Conservation (phyloP, 345 rosid species). For the Murraya koenigii region DNA sequence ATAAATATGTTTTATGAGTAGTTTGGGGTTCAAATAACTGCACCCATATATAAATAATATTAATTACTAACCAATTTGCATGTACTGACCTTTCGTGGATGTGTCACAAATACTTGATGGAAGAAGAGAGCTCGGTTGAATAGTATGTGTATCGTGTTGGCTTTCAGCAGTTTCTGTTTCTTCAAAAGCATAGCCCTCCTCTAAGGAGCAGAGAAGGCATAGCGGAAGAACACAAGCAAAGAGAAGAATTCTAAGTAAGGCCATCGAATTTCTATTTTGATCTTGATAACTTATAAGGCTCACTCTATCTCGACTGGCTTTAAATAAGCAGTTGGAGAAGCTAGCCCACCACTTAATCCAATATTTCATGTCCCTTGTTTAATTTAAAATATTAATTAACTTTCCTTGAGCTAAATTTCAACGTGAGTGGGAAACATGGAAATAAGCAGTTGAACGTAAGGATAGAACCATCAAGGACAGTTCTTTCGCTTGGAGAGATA, state of each 20-base stretch:
- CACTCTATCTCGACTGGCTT: neutral
- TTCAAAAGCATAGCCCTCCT: conserved; percentile 28
- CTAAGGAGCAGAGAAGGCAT: conserved; percentile 17
- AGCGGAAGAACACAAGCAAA: conserved; percentile 10
- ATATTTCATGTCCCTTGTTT: neutral
- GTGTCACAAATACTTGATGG: conserved; percentile 50
- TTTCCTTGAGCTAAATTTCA: neutral
- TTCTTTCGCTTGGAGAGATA: neutral
- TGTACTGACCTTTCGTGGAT: conserved; percentile 37
- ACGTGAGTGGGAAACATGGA: neutral
- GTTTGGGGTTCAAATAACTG: no score
- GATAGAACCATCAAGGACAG: neutral
- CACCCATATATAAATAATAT: no score
- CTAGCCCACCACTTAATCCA: neutral
- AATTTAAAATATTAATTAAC: neutral
- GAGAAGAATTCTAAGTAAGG: neutral
- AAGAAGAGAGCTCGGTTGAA: conserved; percentile 48
- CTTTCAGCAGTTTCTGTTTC: conserved; percentile 16
- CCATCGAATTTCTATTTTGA: conserved; percentile 1
- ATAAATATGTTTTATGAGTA: no score
- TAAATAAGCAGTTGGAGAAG: neutral
- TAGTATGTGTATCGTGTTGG: conserved; percentile 16
- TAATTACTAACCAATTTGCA: no score
- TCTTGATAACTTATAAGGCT: neutral
- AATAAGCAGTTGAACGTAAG: neutral